Base-by-base conservation (phyloP, 1,284 basidiomycete species). In the Taiwanofungus camphoratus region DNA sequence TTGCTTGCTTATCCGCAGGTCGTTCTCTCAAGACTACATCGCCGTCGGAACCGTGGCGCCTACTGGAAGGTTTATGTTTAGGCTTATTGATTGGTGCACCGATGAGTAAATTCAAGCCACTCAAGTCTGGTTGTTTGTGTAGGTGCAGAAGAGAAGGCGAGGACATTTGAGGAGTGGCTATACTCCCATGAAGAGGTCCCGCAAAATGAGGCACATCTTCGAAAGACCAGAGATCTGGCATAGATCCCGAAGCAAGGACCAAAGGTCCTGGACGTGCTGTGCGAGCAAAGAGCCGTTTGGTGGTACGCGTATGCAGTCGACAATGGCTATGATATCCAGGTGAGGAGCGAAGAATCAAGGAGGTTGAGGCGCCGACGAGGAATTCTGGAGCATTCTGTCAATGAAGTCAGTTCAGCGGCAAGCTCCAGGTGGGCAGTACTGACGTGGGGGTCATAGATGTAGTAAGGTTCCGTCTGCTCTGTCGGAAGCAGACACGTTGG, bases 371-470 rank as follows among this genome's bases (percentile, higher is more conserved):
- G 19, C 55, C 55, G 21, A 48, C 46, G 26, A 57, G 48, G 45
- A 57, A 57, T 34, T 55, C 53, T 29, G 55, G 52, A 16, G 55
- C 53, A 20, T 46, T 51, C 55, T 57, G 29, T 20, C 19, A 1
- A 16, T 24, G 32, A 18, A 15, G 13, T 9, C 13, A 13, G 12
- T 20, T 24, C 15, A 24, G 18, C 15, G 26, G 19, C 22, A 34
- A 23, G 37, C 36, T 32, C 23, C 21, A 6, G n/a, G 27, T 32
- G 39, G 32, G 41, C 18, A 35, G 23, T 11, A 36, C 12, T 19
- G 41, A 56, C 55, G 22, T 44, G 35, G 16, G 50, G 52, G 32
- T 56, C 55, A 39, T 56, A 56, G 21, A 49, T 53, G 44, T 49
- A 52, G 41, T 46, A 42, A 26, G 42, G 34, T 43, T 51, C 52